Conservation (phyloP, 73 alveolate genomes). For the Effrenium voratum region DNA sequence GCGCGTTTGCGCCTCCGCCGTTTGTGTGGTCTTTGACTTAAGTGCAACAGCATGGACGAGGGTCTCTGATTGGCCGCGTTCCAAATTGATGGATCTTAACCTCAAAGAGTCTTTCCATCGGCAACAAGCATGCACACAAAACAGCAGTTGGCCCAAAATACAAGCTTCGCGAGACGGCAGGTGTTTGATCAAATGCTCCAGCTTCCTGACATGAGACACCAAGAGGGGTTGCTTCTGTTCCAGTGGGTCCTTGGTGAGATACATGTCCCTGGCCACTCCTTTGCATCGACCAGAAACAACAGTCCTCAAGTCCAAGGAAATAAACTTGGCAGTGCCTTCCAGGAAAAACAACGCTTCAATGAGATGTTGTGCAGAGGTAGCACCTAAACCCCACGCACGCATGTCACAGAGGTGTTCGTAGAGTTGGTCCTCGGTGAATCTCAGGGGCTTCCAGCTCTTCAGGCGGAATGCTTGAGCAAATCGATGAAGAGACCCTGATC, state of each 20-base stretch:
- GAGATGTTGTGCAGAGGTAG: neutral
- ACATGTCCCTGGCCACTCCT: neutral
- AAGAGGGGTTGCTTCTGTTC: neutral
- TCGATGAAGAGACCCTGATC: too few relatives aligned
- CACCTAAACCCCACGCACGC: neutral
- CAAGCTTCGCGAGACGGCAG: neutral
- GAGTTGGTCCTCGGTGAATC: too few relatives aligned
- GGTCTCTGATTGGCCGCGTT: neutral
- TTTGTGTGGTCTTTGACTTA: neutral
- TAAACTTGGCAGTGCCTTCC: neutral
- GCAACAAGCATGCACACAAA: neutral
- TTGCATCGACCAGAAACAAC: neutral
- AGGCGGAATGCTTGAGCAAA: too few relatives aligned
- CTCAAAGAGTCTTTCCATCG: neutral
- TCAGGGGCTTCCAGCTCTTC: too few relatives aligned
- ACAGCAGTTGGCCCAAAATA: neutral
- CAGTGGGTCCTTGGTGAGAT: neutral
- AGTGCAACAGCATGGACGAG: neutral
- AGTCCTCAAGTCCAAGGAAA: neutral
- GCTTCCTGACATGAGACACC: neutral
- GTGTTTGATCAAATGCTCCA: neutral
- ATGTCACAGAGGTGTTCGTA: neutral
- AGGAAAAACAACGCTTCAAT: neutral
- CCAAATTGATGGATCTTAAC: neutral
- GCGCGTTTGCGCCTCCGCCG: neutral